These are phyloP conservation scores for Juglanconis oblonga DNA, from an alignment of 2,329 filamentous ascomycete genomes.

Conservation along the genomic window DNA sequence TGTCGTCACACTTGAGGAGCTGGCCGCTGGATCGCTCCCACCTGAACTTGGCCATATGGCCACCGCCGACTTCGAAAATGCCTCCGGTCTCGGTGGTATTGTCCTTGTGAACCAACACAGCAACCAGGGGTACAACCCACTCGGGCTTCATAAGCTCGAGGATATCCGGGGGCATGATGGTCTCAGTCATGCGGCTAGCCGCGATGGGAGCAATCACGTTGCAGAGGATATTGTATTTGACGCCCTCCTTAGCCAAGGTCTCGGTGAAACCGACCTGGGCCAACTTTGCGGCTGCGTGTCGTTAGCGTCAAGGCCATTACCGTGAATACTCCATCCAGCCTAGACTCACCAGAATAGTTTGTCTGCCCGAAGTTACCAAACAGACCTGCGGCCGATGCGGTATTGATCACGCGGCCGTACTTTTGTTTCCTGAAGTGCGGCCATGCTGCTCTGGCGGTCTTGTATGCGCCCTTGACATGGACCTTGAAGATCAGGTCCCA, in stretches of 20 bases:
- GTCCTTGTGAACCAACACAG: slow-evolving; percentile 79
- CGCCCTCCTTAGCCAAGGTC: slow-evolving; percentile 94
- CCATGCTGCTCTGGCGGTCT: slow-evolving; percentile 93
- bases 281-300: slow-evolving; percentile 73
- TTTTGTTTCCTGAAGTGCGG: slow-evolving; percentile 98
- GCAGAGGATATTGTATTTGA: slow-evolving; percentile 95
- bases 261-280: slow-evolving; percentile 96
- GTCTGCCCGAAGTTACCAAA: slow-evolving; percentile 95
- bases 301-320: not conserved
- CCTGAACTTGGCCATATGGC: slow-evolving; percentile 86
- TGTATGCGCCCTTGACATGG: slow-evolving; percentile 91
- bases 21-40: slow-evolving; percentile 93
- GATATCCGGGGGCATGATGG: slow-evolving; percentile 91
- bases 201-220: slow-evolving; percentile 96
- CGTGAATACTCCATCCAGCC: too few relatives aligned
- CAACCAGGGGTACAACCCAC: slow-evolving; percentile 92
- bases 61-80: slow-evolving; percentile 93
- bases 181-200: slow-evolving; percentile 92
- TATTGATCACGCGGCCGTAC: slow-evolving; percentile 95
- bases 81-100: slow-evolving; percentile 79
- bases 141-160: slow-evolving; percentile 83
- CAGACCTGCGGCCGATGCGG: slow-evolving; percentile 89
- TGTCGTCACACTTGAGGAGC: slow-evolving; percentile 83
- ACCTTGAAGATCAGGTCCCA: slow-evolving; percentile 95
- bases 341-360: slow-evolving; percentile 75